Base-by-base conservation (phyloP, 441 rosid genomes). In the Syzygium syzygioides region DNA sequence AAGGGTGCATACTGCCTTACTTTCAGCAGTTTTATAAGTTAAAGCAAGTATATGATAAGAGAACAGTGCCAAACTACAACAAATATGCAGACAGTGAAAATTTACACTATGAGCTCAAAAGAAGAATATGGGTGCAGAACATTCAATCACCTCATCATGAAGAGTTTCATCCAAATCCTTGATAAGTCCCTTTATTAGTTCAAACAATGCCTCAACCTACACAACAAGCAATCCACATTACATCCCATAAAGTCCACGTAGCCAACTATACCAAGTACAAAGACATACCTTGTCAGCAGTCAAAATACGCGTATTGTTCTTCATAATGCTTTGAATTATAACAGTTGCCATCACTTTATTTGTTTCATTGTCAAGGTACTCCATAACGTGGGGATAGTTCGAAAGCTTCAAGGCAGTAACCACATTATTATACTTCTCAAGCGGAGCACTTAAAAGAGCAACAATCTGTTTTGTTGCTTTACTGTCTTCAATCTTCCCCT, bases 321-420 rank as follows among this genome's bases (percentile, higher is more conserved):
- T 98, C 99, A 98, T 96, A 88, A 97, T 93, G 91, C 99, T 98
- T 91, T 95, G 99, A 91, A 98, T 94, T 90, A 98, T 96, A 87
- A 97, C 95, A 88, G 96, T 92, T 89, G 99, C 98, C 99, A 98
- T 97, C 86, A 96, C 92, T 94, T 96, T 98, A 91, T 96, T 97
- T 87, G 98, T 97, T 91, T 95, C 99, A 50, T 84, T 90, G 91
- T 97, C 99, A 90, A 98, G 98, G 93, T 94, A 96, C 90, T 97
- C 99, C 96, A 96, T 83, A 71, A 98, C 96, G 84, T 91, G 92
- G 60, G 99, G 97, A 93, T 97, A 98, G 90, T 98, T 98, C 54
- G 96, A 93, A 91, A 98, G 95, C 93, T 97, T 97, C 93, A 97
- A 92, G 55, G 98, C 97, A 87, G 93, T 97, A 91, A 97, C 98